phyloP scores from a whole-genome alignment of 2,329 filamentous ascomycete species.

The Penicillium sp. region DNA sequence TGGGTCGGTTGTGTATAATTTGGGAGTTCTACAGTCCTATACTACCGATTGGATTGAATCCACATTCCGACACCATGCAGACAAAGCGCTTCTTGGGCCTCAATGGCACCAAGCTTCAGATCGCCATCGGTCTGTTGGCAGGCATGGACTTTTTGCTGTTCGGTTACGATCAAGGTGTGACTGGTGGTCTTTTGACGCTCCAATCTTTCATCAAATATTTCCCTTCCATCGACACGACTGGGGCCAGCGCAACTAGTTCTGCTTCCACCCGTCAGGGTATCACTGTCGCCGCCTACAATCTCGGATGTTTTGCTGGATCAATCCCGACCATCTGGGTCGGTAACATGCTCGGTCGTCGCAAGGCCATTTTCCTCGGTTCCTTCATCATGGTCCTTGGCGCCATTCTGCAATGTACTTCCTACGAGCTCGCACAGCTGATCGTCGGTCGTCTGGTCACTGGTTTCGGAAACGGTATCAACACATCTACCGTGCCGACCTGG shows the following conservation, averaged over 20 bases:
- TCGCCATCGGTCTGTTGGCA: conserved; percentile 47
- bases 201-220: conserved; percentile 44
- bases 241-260: conserved; percentile 19
- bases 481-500: conserved; percentile 51
- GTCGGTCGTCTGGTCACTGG: conserved; percentile 52
- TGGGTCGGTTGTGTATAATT: conserved; percentile 6
- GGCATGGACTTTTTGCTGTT: conserved; percentile 45
- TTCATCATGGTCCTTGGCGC: conserved; percentile 49
- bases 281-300: conserved; percentile 38
- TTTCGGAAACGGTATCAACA: conserved; percentile 51
- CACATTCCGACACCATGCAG: background rate
- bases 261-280: conserved; percentile 40
- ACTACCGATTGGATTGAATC: background rate
- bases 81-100: conserved; percentile 41
- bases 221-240: conserved; percentile 40
- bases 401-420: conserved; percentile 47
- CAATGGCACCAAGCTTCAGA: conserved; percentile 41
- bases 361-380: conserved; percentile 48
- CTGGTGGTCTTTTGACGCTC: conserved; percentile 46
- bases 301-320: conserved; percentile 50
- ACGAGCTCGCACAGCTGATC: conserved; percentile 48
- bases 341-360: conserved; percentile 49
- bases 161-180: conserved; percentile 45
- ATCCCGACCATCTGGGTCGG: conserved; percentile 51
- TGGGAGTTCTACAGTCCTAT: background rate